Evolutionary conservation across 2,329 filamentous ascomycete species (phyloP).

Genomic region (Cercospora beticola): DNA sequence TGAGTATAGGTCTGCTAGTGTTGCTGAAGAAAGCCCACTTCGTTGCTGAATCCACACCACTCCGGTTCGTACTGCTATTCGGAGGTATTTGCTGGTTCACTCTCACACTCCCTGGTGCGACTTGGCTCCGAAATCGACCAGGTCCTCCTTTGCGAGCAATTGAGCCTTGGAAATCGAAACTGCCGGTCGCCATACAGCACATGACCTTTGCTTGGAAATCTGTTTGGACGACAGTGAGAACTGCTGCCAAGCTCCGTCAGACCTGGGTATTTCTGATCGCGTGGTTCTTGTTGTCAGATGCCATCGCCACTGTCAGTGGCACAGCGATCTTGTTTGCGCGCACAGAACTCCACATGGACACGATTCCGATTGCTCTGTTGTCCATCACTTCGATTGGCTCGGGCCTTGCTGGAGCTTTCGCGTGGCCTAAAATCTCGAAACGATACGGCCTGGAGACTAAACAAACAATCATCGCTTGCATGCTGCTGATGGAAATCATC

Average conservation of each 20-base stretch:
- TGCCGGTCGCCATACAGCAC: conserved; percentile 55
- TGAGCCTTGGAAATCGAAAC: conserved; percentile 22
- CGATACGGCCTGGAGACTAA: conserved; percentile 67
- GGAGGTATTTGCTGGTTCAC: conserved; percentile 86
- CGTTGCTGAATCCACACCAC: conserved; percentile 71
- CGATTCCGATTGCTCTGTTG: conserved; percentile 80
- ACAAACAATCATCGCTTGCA: conserved; percentile 80
- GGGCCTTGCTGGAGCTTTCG: conserved; percentile 83
- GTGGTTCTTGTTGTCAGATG: conserved; percentile 92
- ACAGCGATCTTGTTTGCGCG: conserved; percentile 92
- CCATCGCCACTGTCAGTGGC: conserved; percentile 89
- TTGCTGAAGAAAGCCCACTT: conserved; percentile 54
- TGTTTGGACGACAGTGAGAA: conserved; percentile 72
- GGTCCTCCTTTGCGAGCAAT: conserved; percentile 69
- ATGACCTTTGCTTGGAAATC: conserved; percentile 79
- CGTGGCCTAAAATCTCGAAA: conserved; percentile 76
- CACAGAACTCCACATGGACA: conserved; percentile 82
- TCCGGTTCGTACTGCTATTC: conserved; percentile 76
- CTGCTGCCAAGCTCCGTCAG: conserved; percentile 68
- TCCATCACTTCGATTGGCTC: conserved; percentile 84
- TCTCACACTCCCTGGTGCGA: conserved; percentile 78
- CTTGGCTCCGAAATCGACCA: conserved; percentile 66
- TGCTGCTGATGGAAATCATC: conserved; percentile 82
- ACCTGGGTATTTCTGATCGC: conserved; percentile 74
- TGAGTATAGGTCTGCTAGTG: conserved; percentile 73